A percentile compares a stretch with the other conserved stretches of the same genome.
These are phyloP conservation scores for Tetragonia tetragonoides DNA, from an alignment of 148 eudicot genomes.

Conservation along the genomic window DNA sequence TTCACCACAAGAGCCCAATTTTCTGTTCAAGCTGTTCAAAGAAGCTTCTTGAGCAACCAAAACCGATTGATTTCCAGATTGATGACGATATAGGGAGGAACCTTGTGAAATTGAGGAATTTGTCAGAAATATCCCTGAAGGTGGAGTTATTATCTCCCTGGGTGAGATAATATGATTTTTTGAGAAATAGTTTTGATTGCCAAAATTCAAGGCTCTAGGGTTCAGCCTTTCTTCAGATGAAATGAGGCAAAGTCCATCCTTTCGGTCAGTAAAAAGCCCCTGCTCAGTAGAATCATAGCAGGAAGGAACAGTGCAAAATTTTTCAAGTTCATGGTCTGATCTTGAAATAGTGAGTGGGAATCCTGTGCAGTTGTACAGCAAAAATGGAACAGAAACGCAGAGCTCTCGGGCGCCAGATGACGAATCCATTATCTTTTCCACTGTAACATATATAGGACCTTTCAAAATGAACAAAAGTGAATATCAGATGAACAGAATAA, in stretches of 20 bases:
- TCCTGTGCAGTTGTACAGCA: conserved; percentile 85
- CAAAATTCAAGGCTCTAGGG: conserved; percentile 30
- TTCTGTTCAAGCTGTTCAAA: conserved; percentile 13
- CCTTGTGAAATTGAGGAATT: conserved; percentile 33
- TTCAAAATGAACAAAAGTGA: conserved; percentile 17
- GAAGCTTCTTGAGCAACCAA: conserved; percentile 26
- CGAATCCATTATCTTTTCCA: conserved; percentile 84
- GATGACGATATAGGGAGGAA: conserved; percentile 20
- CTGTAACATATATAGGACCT: conserved; percentile 67
- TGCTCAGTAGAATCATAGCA: conserved; percentile 71
- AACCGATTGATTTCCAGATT: conserved; percentile 26
- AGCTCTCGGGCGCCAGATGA: conserved; percentile 90
- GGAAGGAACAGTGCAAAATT: conserved; percentile 57
- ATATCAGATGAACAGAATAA: conserved; percentile 5
- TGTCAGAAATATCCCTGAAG: conserved; percentile 21
- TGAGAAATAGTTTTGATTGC: conserved; percentile 23
- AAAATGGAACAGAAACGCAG: conserved; percentile 74
- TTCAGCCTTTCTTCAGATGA: conserved; percentile 37
- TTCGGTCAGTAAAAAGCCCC: conserved; percentile 35
- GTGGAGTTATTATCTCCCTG: conserved; percentile 24
- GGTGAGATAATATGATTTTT: conserved; percentile 36
- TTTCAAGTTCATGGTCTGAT: conserved; percentile 50
- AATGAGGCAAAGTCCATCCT: conserved; percentile 72
- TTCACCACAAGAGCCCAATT: conserved; percentile 33
- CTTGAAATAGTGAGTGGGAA: conserved; percentile 57